Base-by-base conservation (phyloP, 306 rosid species). In the Glycine soja region DNA sequence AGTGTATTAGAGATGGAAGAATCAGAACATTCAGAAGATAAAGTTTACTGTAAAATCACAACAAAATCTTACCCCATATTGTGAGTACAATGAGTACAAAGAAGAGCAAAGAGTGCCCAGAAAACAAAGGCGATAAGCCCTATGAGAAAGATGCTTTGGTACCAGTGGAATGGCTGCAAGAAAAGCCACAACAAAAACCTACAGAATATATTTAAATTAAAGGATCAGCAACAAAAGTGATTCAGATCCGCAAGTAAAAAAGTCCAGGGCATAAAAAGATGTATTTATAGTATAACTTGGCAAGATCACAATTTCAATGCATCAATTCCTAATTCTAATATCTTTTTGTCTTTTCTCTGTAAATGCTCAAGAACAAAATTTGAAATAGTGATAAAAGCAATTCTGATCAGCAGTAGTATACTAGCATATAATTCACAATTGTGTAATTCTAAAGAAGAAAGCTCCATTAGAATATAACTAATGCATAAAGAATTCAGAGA, bases 181-280 rank as follows among this genome's bases (percentile, higher is more conserved):
- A 69, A 92, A 84, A 80, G 94, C 98, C 82, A 96, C 94, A 70
- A 89, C 88, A 88, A 93, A 88, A 85, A 96, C 98, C 99, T 96
- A 85, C 12, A 73, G 75, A 19, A 77, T 80, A 61, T 40, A 75
- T 46, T 67, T 13, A 36, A 10, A 38, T 42, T 5, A 48, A 72
- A 74, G 52, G 50, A 87, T 70, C 63, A 82, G 75, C 58, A 70
- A 14, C 75, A 70, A 5, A 79, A 83, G 68, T 12, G 30, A 48
- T 74, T 24, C 75, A 53, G 15, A 65, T 48, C 7, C 13, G 15
- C 9, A 71, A 62, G 66, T 24, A 78, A 15, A 8, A 45, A 32
- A 62, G 56, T 42, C 40, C 19, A 34, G 3, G 4, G 4, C 38
- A 34, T 34, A 34, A 3, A 34, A 34, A 34, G 38, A 34, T 4